Conservation (phyloP, 2,329 filamentous ascomycete genomes). For the Fusarium begoniae region DNA sequence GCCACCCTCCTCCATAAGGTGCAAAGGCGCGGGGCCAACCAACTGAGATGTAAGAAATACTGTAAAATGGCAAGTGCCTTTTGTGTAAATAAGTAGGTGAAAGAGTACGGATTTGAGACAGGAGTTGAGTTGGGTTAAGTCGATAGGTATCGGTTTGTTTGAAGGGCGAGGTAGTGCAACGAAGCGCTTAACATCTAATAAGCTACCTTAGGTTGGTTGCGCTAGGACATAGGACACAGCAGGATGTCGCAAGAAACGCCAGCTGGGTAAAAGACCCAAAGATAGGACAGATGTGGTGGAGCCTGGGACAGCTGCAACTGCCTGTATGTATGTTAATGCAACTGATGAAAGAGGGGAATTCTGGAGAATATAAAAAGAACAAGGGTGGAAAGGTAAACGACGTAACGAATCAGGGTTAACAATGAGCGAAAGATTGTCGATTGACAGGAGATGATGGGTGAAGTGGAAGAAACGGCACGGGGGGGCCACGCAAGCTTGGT, state of each 20-base stretch:
- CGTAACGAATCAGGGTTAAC: constrained; percentile 25
- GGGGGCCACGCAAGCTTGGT: constrained; percentile 37
- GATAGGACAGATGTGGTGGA: constrained; percentile 31
- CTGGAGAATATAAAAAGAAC: constrained; percentile 30
- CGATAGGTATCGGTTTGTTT: not conserved
- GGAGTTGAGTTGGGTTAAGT: not conserved
- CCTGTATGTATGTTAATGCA: not conserved
- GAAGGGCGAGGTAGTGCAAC: not conserved
- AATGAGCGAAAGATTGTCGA: constrained; percentile 13
- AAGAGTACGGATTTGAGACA: not conserved
- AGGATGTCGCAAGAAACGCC: constrained; percentile 36
- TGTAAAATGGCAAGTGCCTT: not conserved
- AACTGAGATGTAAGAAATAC: constrained; percentile 3
- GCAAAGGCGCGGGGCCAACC: constrained; percentile 18
- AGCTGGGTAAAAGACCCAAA: constrained; percentile 29
- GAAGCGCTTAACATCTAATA: constrained; percentile 12
- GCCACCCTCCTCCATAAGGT: constrained; percentile 40
- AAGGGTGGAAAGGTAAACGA: constrained; percentile 10
- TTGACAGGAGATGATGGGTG: constrained; percentile 30
- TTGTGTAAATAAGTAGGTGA: not conserved
- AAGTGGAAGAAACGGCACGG: constrained; percentile 34
- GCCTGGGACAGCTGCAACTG: constrained; percentile 27
- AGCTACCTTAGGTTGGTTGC: not conserved
- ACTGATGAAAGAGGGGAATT: constrained; percentile 12
- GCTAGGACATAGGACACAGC: constrained; percentile 27